phyloP scores from a whole-genome alignment of 208 protist species.

The Crithidia mellificae region DNA sequence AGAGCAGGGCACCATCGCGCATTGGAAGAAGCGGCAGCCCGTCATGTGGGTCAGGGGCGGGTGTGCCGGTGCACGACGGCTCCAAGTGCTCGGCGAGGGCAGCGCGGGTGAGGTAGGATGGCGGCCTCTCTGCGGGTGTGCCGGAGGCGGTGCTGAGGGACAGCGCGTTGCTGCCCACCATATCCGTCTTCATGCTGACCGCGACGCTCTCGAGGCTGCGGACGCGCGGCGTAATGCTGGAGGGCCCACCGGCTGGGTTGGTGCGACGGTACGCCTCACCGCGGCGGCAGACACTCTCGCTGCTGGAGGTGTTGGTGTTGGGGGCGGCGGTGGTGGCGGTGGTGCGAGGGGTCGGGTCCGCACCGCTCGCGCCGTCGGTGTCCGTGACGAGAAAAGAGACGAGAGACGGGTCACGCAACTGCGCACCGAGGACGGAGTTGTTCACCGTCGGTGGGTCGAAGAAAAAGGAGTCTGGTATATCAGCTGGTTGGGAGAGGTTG shows the following conservation, averaged over 20 bases:
- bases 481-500: background rate
- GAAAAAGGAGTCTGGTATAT: slow-evolving; percentile 4
- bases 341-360: background rate
- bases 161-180: background rate
- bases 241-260: background rate
- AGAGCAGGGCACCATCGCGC: background rate
- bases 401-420: background rate
- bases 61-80: no score
- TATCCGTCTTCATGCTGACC: background rate
- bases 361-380: background rate
- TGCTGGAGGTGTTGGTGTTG: background rate
- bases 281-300: background rate
- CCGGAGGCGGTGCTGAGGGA: background rate
- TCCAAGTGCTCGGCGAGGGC: background rate
- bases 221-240: background rate
- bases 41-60: background rate
- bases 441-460: slow-evolving; percentile 13
- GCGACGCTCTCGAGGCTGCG: slow-evolving; percentile 11
- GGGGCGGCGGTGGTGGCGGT: no score
- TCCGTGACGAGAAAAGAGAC: background rate
- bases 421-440: background rate
- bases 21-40: background rate
- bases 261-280: slow-evolving; percentile 6
- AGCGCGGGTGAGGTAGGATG: background rate
- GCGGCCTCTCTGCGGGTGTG: background rate